Evolutionary conservation across 1,284 basidiomycete species (phyloP).

Genomic region (Naganishia cerealis): DNA sequence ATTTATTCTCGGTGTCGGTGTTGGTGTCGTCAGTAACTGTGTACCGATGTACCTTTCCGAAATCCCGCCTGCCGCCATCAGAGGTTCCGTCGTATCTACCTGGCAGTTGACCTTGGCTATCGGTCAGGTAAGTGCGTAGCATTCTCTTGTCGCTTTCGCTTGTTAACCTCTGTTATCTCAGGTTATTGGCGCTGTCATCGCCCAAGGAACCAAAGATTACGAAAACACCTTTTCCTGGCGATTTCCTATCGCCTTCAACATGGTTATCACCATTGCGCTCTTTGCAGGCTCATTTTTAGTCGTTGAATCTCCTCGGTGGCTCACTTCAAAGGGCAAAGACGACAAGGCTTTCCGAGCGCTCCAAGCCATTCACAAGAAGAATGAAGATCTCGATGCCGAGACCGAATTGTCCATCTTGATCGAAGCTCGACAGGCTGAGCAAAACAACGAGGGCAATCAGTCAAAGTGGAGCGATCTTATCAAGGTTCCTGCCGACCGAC

Average conservation of each 20-base stretch:
- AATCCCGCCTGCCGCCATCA: constrained; percentile 54
- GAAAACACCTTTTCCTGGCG: constrained; percentile 46
- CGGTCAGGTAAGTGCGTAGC: constrained; percentile 43
- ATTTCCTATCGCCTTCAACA: constrained; percentile 55
- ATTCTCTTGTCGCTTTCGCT: constrained; percentile 60
- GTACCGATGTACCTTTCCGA: constrained; percentile 56
- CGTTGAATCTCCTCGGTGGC: constrained; percentile 54
- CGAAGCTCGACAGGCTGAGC: constrained; percentile 54
- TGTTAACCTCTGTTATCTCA: constrained; percentile 61
- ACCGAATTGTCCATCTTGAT: constrained; percentile 50
- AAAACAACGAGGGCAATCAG: constrained; percentile 45
- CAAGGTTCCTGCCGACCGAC: constrained; percentile 48
- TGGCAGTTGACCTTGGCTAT: constrained; percentile 59
- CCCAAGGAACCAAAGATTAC: constrained; percentile 55
- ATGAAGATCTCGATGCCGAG: constrained; percentile 48
- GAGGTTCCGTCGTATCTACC: constrained; percentile 59
- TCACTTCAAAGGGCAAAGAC: constrained; percentile 51
- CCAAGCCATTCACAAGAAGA: constrained; percentile 52
- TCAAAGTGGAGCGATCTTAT: constrained; percentile 53
- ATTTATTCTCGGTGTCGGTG: constrained; percentile 59
- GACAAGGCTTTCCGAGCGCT: constrained; percentile 53
- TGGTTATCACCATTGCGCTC: constrained; percentile 52
- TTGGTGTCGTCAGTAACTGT: constrained; percentile 59
- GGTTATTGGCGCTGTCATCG: constrained; percentile 59
- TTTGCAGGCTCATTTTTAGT: constrained; percentile 48